Evolutionary conservation across 1,139 yeast genomes (phyloP).

Genomic region (Taphrina flavorubra): DNA sequence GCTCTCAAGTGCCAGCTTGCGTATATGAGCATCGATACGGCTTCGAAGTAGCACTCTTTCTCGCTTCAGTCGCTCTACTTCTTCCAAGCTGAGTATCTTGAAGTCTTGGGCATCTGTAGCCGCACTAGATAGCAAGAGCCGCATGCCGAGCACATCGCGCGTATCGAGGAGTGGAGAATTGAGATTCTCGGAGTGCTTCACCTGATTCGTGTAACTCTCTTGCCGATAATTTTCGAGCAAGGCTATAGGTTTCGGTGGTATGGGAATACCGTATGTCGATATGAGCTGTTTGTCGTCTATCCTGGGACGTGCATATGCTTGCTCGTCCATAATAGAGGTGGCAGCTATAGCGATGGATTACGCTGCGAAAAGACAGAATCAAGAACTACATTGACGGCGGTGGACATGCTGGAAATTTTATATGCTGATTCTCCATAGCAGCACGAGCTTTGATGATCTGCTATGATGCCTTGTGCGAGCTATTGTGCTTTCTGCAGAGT

Average conservation of each 20-base stretch:
- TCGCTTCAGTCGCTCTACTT: constrained; percentile 37
- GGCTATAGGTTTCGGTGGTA: constrained; percentile 14
- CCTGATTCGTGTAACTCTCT: not conserved
- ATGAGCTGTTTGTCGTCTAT: constrained; percentile 25
- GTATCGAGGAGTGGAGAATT: constrained; percentile 16
- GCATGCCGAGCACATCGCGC: constrained; percentile 22
- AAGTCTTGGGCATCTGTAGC: constrained; percentile 36
- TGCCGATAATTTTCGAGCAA: constrained; percentile 11
- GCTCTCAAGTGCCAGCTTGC: constrained; percentile 41
- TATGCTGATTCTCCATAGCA: too few species aligned
- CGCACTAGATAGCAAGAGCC: constrained; percentile 34
- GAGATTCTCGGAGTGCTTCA: constrained; percentile 2
- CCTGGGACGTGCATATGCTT: not conserved
- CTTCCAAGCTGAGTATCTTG: constrained; percentile 39
- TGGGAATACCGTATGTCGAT: constrained; percentile 28
- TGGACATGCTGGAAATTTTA: not conserved
- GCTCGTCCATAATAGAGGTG: not conserved
- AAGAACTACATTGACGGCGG: not conserved
- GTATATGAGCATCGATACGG: constrained; percentile 39
- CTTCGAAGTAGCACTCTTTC: constrained; percentile 28
- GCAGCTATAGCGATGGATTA: too few species aligned
- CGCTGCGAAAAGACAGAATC: not conserved
- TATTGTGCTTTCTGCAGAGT: too few species aligned
- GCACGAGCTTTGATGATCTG: too few species aligned
- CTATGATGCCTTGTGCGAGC: too few species aligned